Percentiles rank a stretch among this genome's conserved stretches.
Evolutionary conservation across 352 stramenopile genomes (phyloP).

Genomic region (Peronospora tabacina): DNA sequence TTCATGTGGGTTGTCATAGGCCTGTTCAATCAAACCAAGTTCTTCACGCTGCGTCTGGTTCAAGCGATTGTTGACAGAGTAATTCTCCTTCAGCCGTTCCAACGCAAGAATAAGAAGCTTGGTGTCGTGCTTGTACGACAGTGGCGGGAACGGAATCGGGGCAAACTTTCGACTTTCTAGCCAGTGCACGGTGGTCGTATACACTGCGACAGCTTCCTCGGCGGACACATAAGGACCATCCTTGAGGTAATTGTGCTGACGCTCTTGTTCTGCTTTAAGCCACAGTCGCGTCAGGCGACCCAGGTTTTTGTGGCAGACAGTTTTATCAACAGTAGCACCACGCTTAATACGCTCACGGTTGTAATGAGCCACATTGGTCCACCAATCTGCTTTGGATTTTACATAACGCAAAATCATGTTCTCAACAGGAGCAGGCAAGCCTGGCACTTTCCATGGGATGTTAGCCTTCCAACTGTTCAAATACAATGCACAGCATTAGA

Average conservation of each 20-base stretch:
- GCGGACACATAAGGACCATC: constrained; percentile 97
- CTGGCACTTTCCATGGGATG: constrained; percentile 99
- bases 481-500: constrained; percentile 11
- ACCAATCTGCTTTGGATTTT: constrained; percentile 98
- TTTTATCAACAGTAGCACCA: constrained; percentile 99
- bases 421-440: constrained; percentile 97
- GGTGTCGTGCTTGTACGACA: constrained; percentile 99
- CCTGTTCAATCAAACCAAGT: constrained; percentile 97
- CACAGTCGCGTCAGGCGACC: constrained; percentile 97
- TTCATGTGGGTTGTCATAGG: constrained; percentile 99
- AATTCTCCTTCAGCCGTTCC: constrained; percentile 98
- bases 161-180: constrained; percentile 98
- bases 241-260: constrained; percentile 99
- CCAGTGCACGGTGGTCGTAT: constrained; percentile 99
- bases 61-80: constrained; percentile 94
- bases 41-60: constrained; percentile 98
- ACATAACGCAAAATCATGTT: constrained; percentile 99
- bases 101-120: constrained; percentile 99
- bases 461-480: constrained; percentile 93
- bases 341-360: constrained; percentile 99
- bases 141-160: constrained; percentile 97
- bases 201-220: constrained; percentile 99
- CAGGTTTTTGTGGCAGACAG: constrained; percentile 99
- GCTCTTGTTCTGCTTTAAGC: constrained; percentile 99
- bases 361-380: constrained; percentile 99